A percentile compares a stretch with the other conserved stretches of the same genome.
Conservation (phyloP, 2,329 filamentous ascomycete genomes). For the Epicoccum sorghinum region DNA sequence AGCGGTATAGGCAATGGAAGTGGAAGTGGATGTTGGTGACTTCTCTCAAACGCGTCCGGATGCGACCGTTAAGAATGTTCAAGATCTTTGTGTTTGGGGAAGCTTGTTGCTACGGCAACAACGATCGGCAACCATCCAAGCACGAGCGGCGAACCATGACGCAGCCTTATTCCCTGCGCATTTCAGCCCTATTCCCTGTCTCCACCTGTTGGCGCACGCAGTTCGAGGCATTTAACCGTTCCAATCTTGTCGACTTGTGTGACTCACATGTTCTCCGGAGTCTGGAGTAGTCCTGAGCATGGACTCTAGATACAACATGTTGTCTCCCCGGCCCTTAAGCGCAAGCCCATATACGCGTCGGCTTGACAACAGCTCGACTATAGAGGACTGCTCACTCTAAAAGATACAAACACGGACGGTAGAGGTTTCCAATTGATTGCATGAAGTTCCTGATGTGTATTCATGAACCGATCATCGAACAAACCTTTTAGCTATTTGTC, state of each 20-base stretch:
- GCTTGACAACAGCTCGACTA: not conserved
- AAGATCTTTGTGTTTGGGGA: constrained; percentile 13
- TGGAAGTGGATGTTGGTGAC: constrained; percentile 7
- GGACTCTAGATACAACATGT: not conserved
- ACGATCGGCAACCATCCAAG: constrained; percentile 10
- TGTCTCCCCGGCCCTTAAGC: not conserved
- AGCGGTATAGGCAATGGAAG: not conserved
- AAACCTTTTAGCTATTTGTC: too few relatives aligned
- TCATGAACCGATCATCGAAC: too few relatives aligned
- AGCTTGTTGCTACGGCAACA: constrained; percentile 14
- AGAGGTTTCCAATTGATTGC: not conserved
- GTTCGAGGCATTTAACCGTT: constrained; percentile 10
- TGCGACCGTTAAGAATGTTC: constrained; percentile 16
- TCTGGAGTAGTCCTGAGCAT: not conserved
- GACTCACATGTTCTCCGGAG: constrained; percentile 10
- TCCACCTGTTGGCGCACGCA: constrained; percentile 8
- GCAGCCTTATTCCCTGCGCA: constrained; percentile 13
- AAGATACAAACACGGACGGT: not conserved
- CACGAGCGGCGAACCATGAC: constrained; percentile 17
- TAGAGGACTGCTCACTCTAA: not conserved
- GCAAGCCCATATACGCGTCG: not conserved
- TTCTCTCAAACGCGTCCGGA: constrained; percentile 4
- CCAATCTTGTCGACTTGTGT: constrained; percentile 9
- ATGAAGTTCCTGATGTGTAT: too few relatives aligned
- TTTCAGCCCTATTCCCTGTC: constrained; percentile 16